Base-by-base conservation (phyloP, 2,329 filamentous ascomycete genomes). In the Botrytis pseudocinerea region DNA sequence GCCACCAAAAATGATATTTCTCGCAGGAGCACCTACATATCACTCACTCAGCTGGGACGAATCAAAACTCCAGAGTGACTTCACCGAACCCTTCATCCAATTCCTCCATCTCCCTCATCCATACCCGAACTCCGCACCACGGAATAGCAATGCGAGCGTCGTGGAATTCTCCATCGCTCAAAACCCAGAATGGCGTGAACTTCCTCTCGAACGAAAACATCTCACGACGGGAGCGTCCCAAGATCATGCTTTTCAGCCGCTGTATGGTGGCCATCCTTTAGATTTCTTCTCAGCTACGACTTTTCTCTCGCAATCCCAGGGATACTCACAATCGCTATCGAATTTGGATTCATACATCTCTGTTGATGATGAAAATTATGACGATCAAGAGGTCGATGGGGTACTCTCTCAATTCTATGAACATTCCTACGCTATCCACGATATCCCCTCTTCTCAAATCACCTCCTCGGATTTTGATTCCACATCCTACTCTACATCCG, bases 351-450 rank as follows among this genome's bases (percentile, higher is more conserved):
- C 61, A 18, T 20, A 72, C 16, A 2, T 59, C 10, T 72, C 62
- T 40, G 7, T 40, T 22, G 14, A n/a, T 18, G 76, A 74, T 60
- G 54, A 73, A 1, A 44, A 63, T n/a, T 16, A 22, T 57, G 64
- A 57, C 22, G 2, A 18, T 16, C 71, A 76, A 73, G 76, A 76
- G 16, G 66, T 76, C 54, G 76, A 80, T 42, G 80, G 83, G 28
- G 75, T 85, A 0, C 81, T 91, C 5, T 87, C 88, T 5, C 87
- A 90, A 73, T 97, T 96, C 80, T 92, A 93, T 78, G 89, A 96
- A 76, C 89, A 95, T 78, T 96, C 93, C 0, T 86, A 97, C 66
- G 88, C 90, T 2, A 83, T 91, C 22, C 89, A 97, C 79, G 87
- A 89, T 22, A 81, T 92, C 6, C 82, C 87, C 1, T 92, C 90